phyloP scores from a whole-genome alignment of 1,284 basidiomycete genomes.

The Cystobasidium slooffiae region DNA sequence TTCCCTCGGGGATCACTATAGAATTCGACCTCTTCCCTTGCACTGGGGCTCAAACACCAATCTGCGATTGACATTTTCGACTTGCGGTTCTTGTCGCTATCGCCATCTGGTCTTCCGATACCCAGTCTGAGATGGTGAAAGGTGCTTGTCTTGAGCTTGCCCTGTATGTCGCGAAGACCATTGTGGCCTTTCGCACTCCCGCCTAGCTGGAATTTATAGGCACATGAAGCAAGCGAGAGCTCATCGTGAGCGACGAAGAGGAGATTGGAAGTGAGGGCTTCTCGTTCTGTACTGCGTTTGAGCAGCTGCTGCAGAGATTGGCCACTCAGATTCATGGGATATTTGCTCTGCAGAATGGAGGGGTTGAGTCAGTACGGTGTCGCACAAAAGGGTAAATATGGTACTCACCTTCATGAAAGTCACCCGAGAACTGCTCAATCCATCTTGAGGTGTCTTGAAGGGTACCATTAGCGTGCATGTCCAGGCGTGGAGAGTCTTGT shows the following conservation, averaged over 20 bases:
- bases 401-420: constrained; percentile 31
- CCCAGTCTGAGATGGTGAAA: constrained; percentile 34
- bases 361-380: not conserved
- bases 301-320: constrained; percentile 5
- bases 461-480: constrained; percentile 13
- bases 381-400: not conserved
- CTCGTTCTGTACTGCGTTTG: constrained; percentile 9
- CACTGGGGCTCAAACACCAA: constrained; percentile 32
- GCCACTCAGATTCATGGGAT: constrained; percentile 34
- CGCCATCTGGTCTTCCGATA: constrained; percentile 27
- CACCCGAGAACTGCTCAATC: constrained; percentile 1
- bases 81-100: constrained; percentile 17
- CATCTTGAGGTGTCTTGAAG: not conserved
- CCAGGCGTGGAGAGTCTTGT: constrained; percentile 32
- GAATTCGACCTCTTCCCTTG: constrained; percentile 23
- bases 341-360: constrained; percentile 18
- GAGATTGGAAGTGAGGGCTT: not conserved
- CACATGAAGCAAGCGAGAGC: constrained; percentile 8
- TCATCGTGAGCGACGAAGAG: constrained; percentile 36
- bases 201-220: constrained; percentile 9
- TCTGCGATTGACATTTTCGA: constrained; percentile 27
- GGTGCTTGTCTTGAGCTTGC: constrained; percentile 7
- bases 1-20: constrained; percentile 2
- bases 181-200: constrained; percentile 33
- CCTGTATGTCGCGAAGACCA: constrained; percentile 20